Conservation (phyloP, 2,329 filamentous ascomycete genomes). For the Fusarium tanahbumbuense region DNA sequence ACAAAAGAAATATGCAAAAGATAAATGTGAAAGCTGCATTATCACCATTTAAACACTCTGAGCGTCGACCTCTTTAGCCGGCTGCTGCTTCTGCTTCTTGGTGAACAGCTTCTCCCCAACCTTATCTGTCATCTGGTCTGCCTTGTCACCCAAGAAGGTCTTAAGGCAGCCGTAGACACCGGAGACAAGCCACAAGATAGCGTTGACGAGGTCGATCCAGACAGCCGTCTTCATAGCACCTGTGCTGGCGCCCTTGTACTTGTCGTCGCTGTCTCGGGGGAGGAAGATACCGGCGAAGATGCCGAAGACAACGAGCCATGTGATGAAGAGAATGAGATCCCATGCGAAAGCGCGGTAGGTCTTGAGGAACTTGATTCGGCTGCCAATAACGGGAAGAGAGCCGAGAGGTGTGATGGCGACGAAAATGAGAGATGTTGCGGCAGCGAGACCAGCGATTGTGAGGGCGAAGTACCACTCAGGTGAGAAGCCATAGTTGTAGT, state of each 20-base stretch:
- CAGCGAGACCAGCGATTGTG: constrained; percentile 65
- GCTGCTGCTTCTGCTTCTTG: constrained; percentile 50
- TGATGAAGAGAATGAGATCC: constrained; percentile 57
- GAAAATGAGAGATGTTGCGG: constrained; percentile 62
- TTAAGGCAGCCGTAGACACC: constrained; percentile 56
- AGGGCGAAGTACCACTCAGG: constrained; percentile 75
- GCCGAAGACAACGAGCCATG: constrained; percentile 76
- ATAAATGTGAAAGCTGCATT: neutral
- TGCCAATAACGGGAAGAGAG: constrained; percentile 50
- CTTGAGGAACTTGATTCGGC: constrained; percentile 51
- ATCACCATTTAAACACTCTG: constrained; percentile 47
- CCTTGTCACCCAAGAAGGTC: constrained; percentile 56
- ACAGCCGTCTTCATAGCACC: constrained; percentile 75
- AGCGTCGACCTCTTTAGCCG: constrained; percentile 42
- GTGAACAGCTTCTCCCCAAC: constrained; percentile 54
- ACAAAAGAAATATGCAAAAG: constrained; percentile 16
- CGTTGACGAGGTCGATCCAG: constrained; percentile 76
- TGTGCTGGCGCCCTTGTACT: constrained; percentile 58
- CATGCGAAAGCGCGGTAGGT: constrained; percentile 59
- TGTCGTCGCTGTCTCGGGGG: constrained; percentile 63
- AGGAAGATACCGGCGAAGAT: constrained; percentile 80
- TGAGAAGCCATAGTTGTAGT: constrained; percentile 54
- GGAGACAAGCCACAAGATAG: constrained; percentile 71
- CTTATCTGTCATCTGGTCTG: constrained; percentile 53
- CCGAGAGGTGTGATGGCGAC: constrained; percentile 53